Conservation (phyloP, 495 filamentous ascomycete species). For the Bacidia rubella region DNA sequence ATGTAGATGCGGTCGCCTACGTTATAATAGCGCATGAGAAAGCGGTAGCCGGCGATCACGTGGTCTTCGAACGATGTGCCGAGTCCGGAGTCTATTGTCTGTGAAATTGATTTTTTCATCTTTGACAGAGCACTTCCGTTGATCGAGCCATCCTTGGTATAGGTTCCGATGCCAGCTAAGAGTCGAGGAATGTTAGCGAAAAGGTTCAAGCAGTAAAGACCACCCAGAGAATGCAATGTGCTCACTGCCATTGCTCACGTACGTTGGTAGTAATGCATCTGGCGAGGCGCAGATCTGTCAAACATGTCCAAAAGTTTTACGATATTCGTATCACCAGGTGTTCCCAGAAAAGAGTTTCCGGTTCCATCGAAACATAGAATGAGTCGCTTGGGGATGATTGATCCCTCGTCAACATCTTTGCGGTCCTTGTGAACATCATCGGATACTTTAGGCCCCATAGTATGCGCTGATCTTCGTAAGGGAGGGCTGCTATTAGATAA, state of each 20-base stretch:
- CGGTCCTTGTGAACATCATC: not conserved
- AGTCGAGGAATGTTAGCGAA: not conserved
- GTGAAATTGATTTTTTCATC: conserved; percentile 5
- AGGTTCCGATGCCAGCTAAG: conserved; percentile 18
- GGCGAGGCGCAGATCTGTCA: conserved; percentile 15
- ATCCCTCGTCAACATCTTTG: not conserved
- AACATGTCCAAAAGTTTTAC: conserved; percentile 25
- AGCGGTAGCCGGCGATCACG: conserved; percentile 34
- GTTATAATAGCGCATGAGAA: conserved; percentile 32
- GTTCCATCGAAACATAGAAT: conserved; percentile 30
- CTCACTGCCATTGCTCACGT: not conserved
- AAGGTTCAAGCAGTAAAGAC: not conserved
- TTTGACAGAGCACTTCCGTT: conserved; percentile 5
- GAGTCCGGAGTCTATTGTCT: conserved; percentile 25
- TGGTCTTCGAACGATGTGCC: conserved; percentile 32
- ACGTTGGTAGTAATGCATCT: conserved; percentile 22
- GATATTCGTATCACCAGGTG: conserved; percentile 23
- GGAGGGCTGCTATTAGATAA: too few relatives aligned
- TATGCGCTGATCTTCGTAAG: not conserved
- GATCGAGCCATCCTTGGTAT: conserved; percentile 10
- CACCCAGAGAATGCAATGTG: not conserved
- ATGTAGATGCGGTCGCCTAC: conserved; percentile 32
- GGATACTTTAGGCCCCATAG: not conserved
- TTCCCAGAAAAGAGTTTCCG: conserved; percentile 22
- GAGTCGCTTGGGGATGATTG: conserved; percentile 10